These are phyloP conservation scores for Monosporascus sp. DNA, from an alignment of 2,329 filamentous ascomycete genomes.

Conservation along the genomic window DNA sequence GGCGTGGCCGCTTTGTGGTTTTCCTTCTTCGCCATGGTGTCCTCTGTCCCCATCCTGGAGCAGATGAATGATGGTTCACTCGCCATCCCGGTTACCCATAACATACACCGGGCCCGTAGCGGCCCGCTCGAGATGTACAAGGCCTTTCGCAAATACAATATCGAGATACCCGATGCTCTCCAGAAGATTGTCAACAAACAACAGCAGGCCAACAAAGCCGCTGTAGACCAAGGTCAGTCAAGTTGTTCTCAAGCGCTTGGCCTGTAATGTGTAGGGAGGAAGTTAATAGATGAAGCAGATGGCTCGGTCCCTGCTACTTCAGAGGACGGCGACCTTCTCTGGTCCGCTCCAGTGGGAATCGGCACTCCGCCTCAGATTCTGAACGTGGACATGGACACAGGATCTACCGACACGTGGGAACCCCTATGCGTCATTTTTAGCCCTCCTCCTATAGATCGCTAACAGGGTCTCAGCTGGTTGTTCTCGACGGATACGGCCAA, in stretches of 20 bases:
- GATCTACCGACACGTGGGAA: slow-evolving; percentile 57
- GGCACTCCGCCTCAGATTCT: slow-evolving; percentile 44
- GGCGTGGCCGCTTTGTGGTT: slow-evolving; percentile 16
- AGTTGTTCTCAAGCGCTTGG: neutral
- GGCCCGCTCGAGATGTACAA: slow-evolving; percentile 25
- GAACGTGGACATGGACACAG: slow-evolving; percentile 48
- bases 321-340: slow-evolving; percentile 37
- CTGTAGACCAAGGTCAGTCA: slow-evolving; percentile 10
- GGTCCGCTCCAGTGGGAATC: slow-evolving; percentile 38
- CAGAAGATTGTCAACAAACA: slow-evolving; percentile 21
- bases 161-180: slow-evolving; percentile 23
- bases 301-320: slow-evolving; percentile 30
- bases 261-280: neutral
- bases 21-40: slow-evolving; percentile 10
- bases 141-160: slow-evolving; percentile 28
- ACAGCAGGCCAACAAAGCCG: slow-evolving; percentile 15
- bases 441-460: slow-evolving; percentile 1
- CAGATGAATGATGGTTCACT: slow-evolving; percentile 11
- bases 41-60: slow-evolving; percentile 6
- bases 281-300: slow-evolving; percentile 22
- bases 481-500: slow-evolving; percentile 43
- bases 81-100: slow-evolving; percentile 20
- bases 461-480: slow-evolving; percentile 40
- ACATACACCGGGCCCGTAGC: slow-evolving; percentile 18
- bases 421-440: slow-evolving; percentile 20